Conservation (phyloP, 768 basidiomycete species). For the Lentinula boryana region DNA sequence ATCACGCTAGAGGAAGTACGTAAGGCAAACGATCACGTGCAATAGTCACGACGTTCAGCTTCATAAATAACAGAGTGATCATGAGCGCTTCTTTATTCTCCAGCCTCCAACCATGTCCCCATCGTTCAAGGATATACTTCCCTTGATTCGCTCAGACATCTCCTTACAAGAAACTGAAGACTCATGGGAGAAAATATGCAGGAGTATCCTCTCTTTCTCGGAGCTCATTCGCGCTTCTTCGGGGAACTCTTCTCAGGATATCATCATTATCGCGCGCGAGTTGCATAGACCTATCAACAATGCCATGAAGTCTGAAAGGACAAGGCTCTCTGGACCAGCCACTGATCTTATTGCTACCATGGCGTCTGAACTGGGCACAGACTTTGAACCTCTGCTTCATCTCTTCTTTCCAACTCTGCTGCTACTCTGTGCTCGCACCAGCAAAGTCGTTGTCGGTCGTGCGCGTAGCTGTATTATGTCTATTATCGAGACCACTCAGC, state of each 20-base stretch:
- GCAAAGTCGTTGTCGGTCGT: slow-evolving; percentile 71
- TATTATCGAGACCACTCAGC: slow-evolving; percentile 64
- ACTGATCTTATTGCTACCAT: slow-evolving; percentile 55
- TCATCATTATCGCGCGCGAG: slow-evolving; percentile 44
- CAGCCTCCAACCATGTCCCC: neutral
- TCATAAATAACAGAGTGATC: too few relatives aligned
- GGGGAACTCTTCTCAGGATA: slow-evolving; percentile 42
- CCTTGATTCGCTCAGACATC: slow-evolving; percentile 17
- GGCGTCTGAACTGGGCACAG: slow-evolving; percentile 47
- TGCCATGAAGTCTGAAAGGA: slow-evolving; percentile 69
- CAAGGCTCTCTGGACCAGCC: slow-evolving; percentile 61
- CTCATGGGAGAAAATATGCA: slow-evolving; percentile 66
- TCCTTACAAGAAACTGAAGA: slow-evolving; percentile 67
- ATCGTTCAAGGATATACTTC: neutral
- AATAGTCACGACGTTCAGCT: too few relatives aligned
- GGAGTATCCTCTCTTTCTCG: slow-evolving; percentile 40
- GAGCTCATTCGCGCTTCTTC: slow-evolving; percentile 46
- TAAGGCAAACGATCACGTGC: neutral
- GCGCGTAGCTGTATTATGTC: slow-evolving; percentile 53
- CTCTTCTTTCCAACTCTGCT: slow-evolving; percentile 66
- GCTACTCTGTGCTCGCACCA: slow-evolving; percentile 62
- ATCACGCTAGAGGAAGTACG: neutral
- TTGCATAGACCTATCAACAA: slow-evolving; percentile 47
- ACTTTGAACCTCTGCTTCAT: slow-evolving; percentile 64
- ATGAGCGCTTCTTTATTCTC: neutral